Evolutionary conservation across 163 green algal species (phyloP), one percentile per base, ranked within the genome.

Genomic region (Chlamydomonas reinhardtii): DNA sequence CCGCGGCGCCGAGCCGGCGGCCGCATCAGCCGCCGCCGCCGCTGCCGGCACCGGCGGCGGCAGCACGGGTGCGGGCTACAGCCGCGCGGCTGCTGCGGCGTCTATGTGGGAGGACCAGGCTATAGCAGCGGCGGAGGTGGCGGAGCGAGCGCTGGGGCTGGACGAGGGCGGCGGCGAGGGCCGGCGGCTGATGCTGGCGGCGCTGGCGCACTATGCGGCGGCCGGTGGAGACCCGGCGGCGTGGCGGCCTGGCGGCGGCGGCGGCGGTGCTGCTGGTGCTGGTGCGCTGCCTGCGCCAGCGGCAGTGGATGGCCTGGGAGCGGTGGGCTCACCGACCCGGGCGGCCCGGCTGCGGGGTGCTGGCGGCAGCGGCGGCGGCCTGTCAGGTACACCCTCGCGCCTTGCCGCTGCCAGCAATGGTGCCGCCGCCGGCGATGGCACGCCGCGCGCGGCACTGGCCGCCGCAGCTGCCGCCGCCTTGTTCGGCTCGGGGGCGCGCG

Each of bases 101-200:
- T 35, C 77, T 14, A 43, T 76, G 43, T 85, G 77, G 77, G 77
- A 85, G 31, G 77, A 85, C 48, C 31, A 43, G n/a, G 66, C 69
- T 22, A 48, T 35, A 68, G 65, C 66, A 11, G 66, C 77, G 29
- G 62, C 37, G 22, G 66, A 70, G 43, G 43, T 31, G n/a, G 77
- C 66, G 34, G 35, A 22, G 11, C 43, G 48, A 48, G n/a, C 65
- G 4, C 27, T 85, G 48, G 59, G 73, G 0, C 48, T 85, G 66
- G 35, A 85, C 22, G 66, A 76, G 1, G 43, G 66, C 31, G 48
- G 48, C 9, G 48, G 48, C 48, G 48, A 56, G 48, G 56, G 59
- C 66, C n/a, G 31, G 22, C 43, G 66, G 35, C 48, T 85, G 31
- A 16, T 76, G 77, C 66, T 35, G 43, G 65, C 65, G 32, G 77